A percentile compares a stretch with the other conserved stretches of the same genome.
phyloP scores from a whole-genome alignment of 2,329 filamentous ascomycete species.

The Phoma sp. region DNA sequence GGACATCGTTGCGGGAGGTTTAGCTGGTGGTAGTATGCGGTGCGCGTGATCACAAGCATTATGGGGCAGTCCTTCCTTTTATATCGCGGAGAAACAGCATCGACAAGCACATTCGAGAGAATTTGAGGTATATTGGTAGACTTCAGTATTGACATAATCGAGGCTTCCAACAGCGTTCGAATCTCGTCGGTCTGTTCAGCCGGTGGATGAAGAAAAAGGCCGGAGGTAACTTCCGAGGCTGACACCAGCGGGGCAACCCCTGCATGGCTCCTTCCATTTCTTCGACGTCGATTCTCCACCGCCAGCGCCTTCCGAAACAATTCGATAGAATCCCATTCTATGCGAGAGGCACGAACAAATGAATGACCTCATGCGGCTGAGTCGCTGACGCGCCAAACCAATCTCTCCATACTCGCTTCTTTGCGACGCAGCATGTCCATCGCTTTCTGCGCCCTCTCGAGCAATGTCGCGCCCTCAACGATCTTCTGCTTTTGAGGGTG shows the following conservation, averaged over 20 bases:
- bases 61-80: not conserved
- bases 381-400: conserved; percentile 50
- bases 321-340: conserved; percentile 2
- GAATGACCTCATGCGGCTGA: conserved; percentile 8
- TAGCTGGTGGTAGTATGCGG: no score
- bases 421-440: conserved; percentile 53
- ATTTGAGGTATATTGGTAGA: conserved; percentile 4
- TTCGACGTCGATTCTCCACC: not conserved
- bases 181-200: conserved; percentile 1
- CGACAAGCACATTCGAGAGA: conserved; percentile 11
- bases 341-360: not conserved
- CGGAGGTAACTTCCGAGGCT: conserved; percentile 1
- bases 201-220: not conserved
- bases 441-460: conserved; percentile 52
- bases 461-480: conserved; percentile 51
- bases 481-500: conserved; percentile 51
- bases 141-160: not conserved
- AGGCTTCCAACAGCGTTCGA: not conserved
- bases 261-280: conserved; percentile 15
- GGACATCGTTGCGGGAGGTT: not conserved
- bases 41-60: no score
- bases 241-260: conserved; percentile 7
- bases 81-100: not conserved
- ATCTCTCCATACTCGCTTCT: conserved; percentile 53
- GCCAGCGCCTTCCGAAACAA: conserved; percentile 12